Evolutionary conservation across 495 filamentous ascomycete species (phyloP), one percentile per base, ranked within the genome.

Genomic region (Elaphomyces granulatus): DNA sequence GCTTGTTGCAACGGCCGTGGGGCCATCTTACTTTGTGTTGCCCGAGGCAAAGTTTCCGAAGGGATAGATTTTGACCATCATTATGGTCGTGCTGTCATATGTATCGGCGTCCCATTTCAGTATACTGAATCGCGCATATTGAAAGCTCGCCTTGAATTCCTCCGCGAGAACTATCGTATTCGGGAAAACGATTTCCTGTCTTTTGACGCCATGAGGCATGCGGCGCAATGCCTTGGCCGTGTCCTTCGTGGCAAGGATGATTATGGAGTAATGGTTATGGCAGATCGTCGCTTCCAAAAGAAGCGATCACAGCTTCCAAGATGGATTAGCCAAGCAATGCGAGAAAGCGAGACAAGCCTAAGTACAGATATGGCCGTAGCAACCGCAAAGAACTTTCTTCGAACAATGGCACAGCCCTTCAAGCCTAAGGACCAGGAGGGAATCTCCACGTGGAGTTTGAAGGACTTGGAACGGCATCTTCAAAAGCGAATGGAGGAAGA

Each of bases 61-160:
- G 92, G 92, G 32, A 95, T 99, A 39, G 92, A 99, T 73, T 99
- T 99, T 50, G 92, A 99, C 55, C 90, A 99, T 50, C 87, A 99
- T 47, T 99, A 95, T 58, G 92, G 92, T 12, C 83, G 92, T 43
- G 90, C 88, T 1, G 92, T 99, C 65, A 54, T 99, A 8, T 94
- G 86, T 59, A 94, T 99, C 42, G 90, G 92, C 47, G 87, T 95
- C 3, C 92, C 92, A 0, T 99, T 95, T 66, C 92, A 99, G 58
- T 99, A 99, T 63, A 99, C 92, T 9, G 88, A 96, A 54, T 95
- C 88, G 1, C 78, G 90, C 20, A 96, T 99, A 44, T 70, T 99
- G 21, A 96, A 95, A 62, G 92, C 92, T 1, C 77, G 92, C 4
- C 77, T 99, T 15, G 85, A 96, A 55, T 99, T 99, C 57, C 66